Percentiles rank a stretch among this genome's conserved stretches.
Evolutionary conservation across 306 rosid genomes (phyloP).

Genomic region (Cercis canadensis): DNA sequence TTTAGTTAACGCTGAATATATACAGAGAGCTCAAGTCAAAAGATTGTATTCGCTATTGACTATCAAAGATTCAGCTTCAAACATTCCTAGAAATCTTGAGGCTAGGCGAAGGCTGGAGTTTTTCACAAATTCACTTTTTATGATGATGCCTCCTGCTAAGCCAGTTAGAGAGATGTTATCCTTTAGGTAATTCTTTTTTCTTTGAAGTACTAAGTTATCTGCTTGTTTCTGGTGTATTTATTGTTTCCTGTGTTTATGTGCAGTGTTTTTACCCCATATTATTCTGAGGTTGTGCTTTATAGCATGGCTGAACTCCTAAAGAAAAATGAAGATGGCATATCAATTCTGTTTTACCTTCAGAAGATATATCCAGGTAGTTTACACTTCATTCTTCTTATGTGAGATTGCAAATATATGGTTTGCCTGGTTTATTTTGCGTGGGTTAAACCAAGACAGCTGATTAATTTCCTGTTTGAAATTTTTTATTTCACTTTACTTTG

Average conservation of each 20-base stretch:
- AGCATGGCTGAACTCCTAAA: slow-evolving; percentile 77
- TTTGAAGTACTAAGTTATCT: slow-evolving; percentile 12
- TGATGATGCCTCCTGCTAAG: slow-evolving; percentile 80
- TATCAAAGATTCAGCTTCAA: slow-evolving; percentile 90
- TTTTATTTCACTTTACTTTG: not conserved
- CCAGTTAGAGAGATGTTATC: slow-evolving; percentile 86
- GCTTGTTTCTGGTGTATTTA: slow-evolving; percentile 39
- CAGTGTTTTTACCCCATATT: slow-evolving; percentile 97
- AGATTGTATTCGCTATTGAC: slow-evolving; percentile 83
- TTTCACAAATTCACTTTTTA: slow-evolving; percentile 92
- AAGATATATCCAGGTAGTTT: slow-evolving; percentile 82
- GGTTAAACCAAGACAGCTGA: not conserved
- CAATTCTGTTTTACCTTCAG: slow-evolving; percentile 88
- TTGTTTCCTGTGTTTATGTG: slow-evolving; percentile 42
- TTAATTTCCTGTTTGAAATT: not conserved
- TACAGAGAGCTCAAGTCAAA: slow-evolving; percentile 78
- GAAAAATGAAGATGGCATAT: slow-evolving; percentile 96
- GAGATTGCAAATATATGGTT: slow-evolving; percentile 15
- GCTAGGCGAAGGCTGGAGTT: slow-evolving; percentile 84
- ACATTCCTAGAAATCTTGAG: slow-evolving; percentile 90
- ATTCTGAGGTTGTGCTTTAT: slow-evolving; percentile 92
- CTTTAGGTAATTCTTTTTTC: slow-evolving; percentile 61
- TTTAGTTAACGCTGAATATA: slow-evolving; percentile 30
- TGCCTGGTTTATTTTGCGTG: slow-evolving; percentile 1
- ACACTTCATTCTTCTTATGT: slow-evolving; percentile 13